A percentile compares a stretch with the other conserved stretches of the same genome.
These are phyloP conservation scores for Didymellaceae sp. DNA, from an alignment of 2,329 filamentous ascomycete species.

Conservation along the genomic window DNA sequence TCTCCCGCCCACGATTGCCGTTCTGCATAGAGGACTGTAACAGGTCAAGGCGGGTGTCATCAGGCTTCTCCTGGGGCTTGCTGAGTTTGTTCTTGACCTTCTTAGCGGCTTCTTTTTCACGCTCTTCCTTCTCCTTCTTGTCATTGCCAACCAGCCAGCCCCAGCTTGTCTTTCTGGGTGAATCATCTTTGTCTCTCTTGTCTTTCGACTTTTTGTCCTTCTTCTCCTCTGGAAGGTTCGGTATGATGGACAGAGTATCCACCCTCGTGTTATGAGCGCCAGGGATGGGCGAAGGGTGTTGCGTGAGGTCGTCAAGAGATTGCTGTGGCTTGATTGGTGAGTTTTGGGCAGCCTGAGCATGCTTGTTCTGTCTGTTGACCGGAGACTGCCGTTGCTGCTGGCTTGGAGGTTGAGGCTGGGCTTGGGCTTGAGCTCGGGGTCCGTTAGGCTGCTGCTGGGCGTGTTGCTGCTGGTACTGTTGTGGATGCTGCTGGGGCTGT, in stretches of 20 bases:
- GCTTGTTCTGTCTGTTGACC: constrained; percentile 33
- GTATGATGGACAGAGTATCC: constrained; percentile 80
- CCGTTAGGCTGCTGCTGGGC: constrained; percentile 20
- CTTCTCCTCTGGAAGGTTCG: constrained; percentile 73
- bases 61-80: constrained; percentile 62
- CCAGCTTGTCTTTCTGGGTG: constrained; percentile 78
- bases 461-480: constrained; percentile 40
- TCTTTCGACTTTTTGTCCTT: constrained; percentile 77
- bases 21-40: constrained; percentile 86
- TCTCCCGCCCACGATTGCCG: constrained; percentile 71
- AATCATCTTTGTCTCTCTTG: constrained; percentile 75
- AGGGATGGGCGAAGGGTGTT: constrained; percentile 71
- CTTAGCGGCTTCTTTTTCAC: constrained; percentile 49
- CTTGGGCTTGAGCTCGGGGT: constrained; percentile 21
- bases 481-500: constrained; percentile 36
- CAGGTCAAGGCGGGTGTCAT: constrained; percentile 83
- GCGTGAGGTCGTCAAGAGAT: constrained; percentile 69
- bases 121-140: constrained; percentile 56
- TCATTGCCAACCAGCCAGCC: constrained; percentile 73
- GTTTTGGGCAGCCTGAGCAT: constrained; percentile 39
- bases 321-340: constrained; percentile 53
- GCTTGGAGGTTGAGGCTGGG: constrained; percentile 20
- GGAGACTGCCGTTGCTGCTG: constrained; percentile 34
- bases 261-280: constrained; percentile 71
- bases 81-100: constrained; percentile 68